These are phyloP conservation scores for Carex scoparia DNA, from an alignment of 176 grass and related monocot species.

Conservation along the genomic window DNA sequence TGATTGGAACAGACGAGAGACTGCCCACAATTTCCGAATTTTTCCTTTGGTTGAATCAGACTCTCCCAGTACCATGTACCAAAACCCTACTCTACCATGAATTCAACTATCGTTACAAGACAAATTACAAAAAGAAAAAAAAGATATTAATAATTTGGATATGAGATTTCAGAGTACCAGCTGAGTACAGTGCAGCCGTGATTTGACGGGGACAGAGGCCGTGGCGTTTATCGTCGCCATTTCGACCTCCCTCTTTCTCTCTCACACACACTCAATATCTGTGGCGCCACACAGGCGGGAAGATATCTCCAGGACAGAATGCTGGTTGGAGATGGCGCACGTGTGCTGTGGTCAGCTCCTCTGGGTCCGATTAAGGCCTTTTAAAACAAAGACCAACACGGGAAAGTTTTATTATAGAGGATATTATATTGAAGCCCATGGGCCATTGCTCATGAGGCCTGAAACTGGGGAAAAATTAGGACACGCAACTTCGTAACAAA, in stretches of 20 bases:
- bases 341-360: not conserved
- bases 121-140: not conserved
- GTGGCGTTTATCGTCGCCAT: slow-evolving; percentile 21
- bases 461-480: no score
- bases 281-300: slow-evolving; percentile 25
- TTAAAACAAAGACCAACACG: not conserved
- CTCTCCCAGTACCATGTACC: not conserved
- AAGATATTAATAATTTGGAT: not conserved
- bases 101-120: not conserved
- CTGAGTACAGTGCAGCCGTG: not conserved
- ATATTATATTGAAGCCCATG: no score
- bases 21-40: not conserved
- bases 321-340: not conserved
- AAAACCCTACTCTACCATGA: slow-evolving; percentile 5
- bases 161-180: not conserved
- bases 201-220: not conserved
- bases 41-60: not conserved
- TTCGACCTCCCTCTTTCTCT: not conserved
- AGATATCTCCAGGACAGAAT: not conserved
- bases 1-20: not conserved
- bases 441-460: no score
- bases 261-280: not conserved
- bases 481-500: no score
- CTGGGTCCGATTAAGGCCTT: not conserved
- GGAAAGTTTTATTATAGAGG: no score